Evolutionary conservation across 805 yeast species (phyloP).

Genomic region (Tetrapisispora nanseiensis): DNA sequence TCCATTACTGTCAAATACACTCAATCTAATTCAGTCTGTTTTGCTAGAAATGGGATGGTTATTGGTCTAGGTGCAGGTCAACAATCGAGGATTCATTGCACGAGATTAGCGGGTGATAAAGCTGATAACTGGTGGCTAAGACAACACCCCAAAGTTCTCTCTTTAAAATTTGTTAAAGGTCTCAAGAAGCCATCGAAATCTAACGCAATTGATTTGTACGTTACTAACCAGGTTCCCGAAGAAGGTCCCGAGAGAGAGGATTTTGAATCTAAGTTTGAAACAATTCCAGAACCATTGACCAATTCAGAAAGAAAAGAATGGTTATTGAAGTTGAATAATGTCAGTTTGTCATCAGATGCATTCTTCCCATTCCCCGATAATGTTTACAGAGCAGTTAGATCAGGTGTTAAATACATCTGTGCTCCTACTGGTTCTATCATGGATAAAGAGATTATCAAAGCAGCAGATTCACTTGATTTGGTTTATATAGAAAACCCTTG

Average conservation of each 20-base stretch:
- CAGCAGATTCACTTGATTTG: constrained; percentile 83
- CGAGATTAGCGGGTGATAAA: constrained; percentile 97
- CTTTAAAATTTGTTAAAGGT: constrained; percentile 95
- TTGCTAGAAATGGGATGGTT: constrained; percentile 98
- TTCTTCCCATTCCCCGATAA: constrained; percentile 99
- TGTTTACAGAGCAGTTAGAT: constrained; percentile 92
- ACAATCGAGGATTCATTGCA: constrained; percentile 98
- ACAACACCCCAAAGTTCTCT: constrained; percentile 92
- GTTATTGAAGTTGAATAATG: constrained; percentile 70
- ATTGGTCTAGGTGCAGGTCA: constrained; percentile 99
- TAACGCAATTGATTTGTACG: constrained; percentile 91
- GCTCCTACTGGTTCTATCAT: constrained; percentile 97
- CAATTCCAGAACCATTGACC: constrained; percentile 74
- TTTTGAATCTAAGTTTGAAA: constrained; percentile 81
- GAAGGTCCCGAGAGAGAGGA: constrained; percentile 88
- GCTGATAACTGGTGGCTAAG: constrained; percentile 99
- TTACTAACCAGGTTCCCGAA: constrained; percentile 82
- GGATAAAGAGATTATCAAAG: constrained; percentile 92
- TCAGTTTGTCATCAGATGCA: constrained; percentile 92
- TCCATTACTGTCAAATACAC: constrained; percentile 96
- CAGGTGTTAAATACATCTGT: constrained; percentile 94
- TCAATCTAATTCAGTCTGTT: constrained; percentile 98
- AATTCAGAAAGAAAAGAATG: constrained; percentile 78
- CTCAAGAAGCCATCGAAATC: constrained; percentile 97
- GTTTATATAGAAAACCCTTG: constrained; percentile 96